A percentile compares a stretch with the other conserved stretches of the same genome.
These are phyloP conservation scores for Naegleria gruberi DNA, from an alignment of 208 protist species.

Conservation along the genomic window DNA sequence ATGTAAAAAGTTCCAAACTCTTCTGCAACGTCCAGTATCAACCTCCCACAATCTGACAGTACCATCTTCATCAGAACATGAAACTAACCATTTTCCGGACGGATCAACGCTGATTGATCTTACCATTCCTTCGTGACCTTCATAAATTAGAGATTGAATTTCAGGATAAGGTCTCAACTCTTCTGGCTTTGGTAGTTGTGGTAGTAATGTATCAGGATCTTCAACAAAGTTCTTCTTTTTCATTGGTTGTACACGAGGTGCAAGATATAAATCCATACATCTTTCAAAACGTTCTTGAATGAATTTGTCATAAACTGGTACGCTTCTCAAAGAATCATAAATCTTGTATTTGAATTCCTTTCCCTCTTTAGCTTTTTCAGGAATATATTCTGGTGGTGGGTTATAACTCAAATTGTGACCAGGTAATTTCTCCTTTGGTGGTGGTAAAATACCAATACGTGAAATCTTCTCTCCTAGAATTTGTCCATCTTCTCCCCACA, in stretches of 20 bases:
- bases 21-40: slow-evolving; percentile 86
- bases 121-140: slow-evolving; percentile 85
- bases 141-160: slow-evolving; percentile 81
- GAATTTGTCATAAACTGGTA: slow-evolving; percentile 86
- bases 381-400: slow-evolving; percentile 93
- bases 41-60: slow-evolving; percentile 95
- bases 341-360: slow-evolving; percentile 76
- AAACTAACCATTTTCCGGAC: slow-evolving; percentile 92
- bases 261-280: slow-evolving; percentile 97
- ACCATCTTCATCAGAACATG: slow-evolving; percentile 83
- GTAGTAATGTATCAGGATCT: slow-evolving; percentile 88
- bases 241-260: slow-evolving; percentile 62
- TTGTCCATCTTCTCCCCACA: slow-evolving; percentile 58
- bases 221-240: slow-evolving; percentile 77
- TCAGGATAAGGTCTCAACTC: slow-evolving; percentile 98
- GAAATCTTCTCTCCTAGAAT: slow-evolving; percentile 69
- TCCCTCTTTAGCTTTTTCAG: slow-evolving; percentile 72
- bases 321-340: slow-evolving; percentile 78
- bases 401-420: slow-evolving; percentile 95
- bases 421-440: slow-evolving; percentile 61
- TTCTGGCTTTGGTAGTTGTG: slow-evolving; percentile 90
- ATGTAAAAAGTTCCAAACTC: slow-evolving; percentile 62
- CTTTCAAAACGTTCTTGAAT: slow-evolving; percentile 96
- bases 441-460: slow-evolving; percentile 71
- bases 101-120: slow-evolving; percentile 84